Conservation (phyloP, 768 basidiomycete genomes). For the Russula virescens region DNA sequence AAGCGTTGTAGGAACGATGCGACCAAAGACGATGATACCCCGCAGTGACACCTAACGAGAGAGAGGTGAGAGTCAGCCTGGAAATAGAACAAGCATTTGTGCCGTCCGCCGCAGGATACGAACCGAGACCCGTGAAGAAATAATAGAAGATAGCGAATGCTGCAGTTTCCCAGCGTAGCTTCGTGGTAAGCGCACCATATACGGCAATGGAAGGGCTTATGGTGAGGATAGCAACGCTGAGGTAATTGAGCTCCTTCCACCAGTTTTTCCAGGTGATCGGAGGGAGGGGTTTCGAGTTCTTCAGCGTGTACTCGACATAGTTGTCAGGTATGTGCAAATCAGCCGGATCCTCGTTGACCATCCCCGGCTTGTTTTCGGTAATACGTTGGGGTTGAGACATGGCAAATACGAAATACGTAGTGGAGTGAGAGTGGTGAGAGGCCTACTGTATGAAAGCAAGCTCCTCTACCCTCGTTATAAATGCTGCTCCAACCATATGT, state of each 20-base stretch:
- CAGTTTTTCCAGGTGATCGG: conserved; percentile 41
- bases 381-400: not conserved
- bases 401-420: not conserved
- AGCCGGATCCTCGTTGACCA: conserved; percentile 25
- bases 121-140: conserved; percentile 76
- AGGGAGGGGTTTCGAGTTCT: conserved; percentile 41
- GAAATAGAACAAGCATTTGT: conserved; percentile 1
- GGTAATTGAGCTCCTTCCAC: conserved; percentile 63
- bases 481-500: not conserved
- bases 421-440: not conserved
- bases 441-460: not conserved
- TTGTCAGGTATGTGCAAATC: conserved; percentile 45
- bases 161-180: conserved; percentile 64
- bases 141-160: conserved; percentile 61
- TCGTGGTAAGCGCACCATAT: conserved; percentile 60
- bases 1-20: conserved; percentile 90
- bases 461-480: not conserved
- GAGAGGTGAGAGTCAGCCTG: too few relatives aligned
- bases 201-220: conserved; percentile 28
- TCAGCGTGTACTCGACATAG: conserved; percentile 37
- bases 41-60: conserved; percentile 61
- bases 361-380: not conserved
- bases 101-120: conserved; percentile 34
- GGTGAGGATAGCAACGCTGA: conserved; percentile 53
- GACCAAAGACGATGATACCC: conserved; percentile 97